Conservation (phyloP, 352 stramenopile species). For the Aphanomyces euteiches region DNA sequence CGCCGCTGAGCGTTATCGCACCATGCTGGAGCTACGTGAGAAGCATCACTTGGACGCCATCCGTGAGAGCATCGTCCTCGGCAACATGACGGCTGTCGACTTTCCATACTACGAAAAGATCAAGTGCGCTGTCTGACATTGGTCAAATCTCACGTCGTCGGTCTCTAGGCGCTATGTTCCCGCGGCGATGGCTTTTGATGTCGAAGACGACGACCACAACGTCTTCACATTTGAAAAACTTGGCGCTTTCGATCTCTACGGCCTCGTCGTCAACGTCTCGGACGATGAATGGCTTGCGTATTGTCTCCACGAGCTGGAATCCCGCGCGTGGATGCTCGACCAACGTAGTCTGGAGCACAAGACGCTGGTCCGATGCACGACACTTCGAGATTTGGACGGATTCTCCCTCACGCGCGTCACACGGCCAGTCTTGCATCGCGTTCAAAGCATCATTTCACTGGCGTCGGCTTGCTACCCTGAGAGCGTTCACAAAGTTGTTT, state of each 20-base stretch:
- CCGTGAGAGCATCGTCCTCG: constrained; percentile 47
- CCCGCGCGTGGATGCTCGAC: constrained; percentile 58
- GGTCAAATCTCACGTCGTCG: neutral
- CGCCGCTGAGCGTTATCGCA: constrained; percentile 56
- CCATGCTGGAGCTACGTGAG: constrained; percentile 60
- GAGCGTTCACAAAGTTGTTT: constrained; percentile 49
- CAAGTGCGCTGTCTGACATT: constrained; percentile 36
- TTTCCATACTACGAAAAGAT: constrained; percentile 70
- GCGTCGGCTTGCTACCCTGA: constrained; percentile 66
- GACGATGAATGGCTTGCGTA: constrained; percentile 71
- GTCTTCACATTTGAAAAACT: constrained; percentile 72
- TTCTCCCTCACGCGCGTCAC: constrained; percentile 64
- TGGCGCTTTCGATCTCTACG: constrained; percentile 56
- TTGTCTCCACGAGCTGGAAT: constrained; percentile 72
- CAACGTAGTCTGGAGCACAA: constrained; percentile 56
- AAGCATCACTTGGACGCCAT: constrained; percentile 59
- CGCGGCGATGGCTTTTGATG: constrained; percentile 59
- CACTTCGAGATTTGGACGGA: constrained; percentile 58
- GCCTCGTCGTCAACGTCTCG: constrained; percentile 52
- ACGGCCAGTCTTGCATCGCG: constrained; percentile 46
- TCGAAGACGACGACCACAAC: constrained; percentile 42
- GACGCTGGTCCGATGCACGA: constrained; percentile 53
- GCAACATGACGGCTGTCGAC: constrained; percentile 48
- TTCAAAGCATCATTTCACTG: constrained; percentile 44
- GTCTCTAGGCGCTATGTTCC: constrained; percentile 44